Evolutionary conservation across 176 grass and related monocot genomes (phyloP).

Genomic region (Rhynchospora pubera): DNA sequence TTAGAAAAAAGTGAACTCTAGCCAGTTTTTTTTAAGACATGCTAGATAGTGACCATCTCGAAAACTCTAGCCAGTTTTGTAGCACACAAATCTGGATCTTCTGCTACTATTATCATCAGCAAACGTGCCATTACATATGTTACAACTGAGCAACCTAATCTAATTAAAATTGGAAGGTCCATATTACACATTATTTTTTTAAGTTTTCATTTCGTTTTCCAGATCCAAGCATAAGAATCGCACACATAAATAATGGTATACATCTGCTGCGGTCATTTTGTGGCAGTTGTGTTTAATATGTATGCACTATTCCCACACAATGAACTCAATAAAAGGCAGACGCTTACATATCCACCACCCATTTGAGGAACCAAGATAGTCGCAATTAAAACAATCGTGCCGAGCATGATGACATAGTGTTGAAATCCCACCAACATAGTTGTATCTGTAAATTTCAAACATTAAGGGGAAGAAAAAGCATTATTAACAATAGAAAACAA

Average conservation of each 20-base stretch:
- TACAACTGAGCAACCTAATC: no score
- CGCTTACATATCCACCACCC: conserved; percentile 72
- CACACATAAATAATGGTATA: no score
- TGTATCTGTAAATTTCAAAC: conserved; percentile 33
- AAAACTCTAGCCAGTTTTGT: not conserved
- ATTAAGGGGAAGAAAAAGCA: not conserved
- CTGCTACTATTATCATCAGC: not conserved
- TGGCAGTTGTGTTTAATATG: no score
- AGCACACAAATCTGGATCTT: not conserved
- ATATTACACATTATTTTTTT: not conserved
- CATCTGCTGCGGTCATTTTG: no score
- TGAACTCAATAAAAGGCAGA: not conserved
- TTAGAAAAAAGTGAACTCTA: not conserved
- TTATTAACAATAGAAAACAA: not conserved
- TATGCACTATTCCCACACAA: not conserved
- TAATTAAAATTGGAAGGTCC: not conserved
- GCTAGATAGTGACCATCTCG: no score
- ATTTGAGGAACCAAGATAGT: conserved; percentile 85
- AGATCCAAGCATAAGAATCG: no score
- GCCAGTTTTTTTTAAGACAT: not conserved
- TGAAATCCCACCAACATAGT: conserved; percentile 65
- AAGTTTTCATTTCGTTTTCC: no score
- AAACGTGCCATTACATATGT: not conserved
- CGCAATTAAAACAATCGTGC: conserved; percentile 80
- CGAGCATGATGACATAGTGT: conserved; percentile 97